phyloP scores from a whole-genome alignment of 2,329 filamentous ascomycete genomes.

The Gyromitra esculenta region DNA sequence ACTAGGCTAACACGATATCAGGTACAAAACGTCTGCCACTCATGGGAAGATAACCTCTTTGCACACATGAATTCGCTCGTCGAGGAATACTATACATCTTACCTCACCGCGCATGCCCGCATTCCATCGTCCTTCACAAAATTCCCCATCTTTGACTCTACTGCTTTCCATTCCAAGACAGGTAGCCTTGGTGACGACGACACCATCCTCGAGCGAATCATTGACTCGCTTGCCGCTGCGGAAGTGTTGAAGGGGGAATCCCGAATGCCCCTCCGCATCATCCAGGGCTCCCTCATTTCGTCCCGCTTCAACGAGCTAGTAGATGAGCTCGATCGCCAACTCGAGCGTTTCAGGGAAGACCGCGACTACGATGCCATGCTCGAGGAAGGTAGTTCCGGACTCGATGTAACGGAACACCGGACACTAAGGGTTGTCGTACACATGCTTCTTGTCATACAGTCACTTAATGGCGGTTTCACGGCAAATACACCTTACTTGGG shows the following conservation, averaged over 20 bases:
- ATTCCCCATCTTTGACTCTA: constrained; percentile 72
- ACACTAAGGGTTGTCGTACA: constrained; percentile 74
- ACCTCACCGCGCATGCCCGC: constrained; percentile 68
- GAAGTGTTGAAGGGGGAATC: constrained; percentile 67
- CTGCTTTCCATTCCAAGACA: constrained; percentile 70
- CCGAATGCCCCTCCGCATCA: constrained; percentile 73
- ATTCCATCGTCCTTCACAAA: constrained; percentile 67
- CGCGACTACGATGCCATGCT: constrained; percentile 63
- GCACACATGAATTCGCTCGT: constrained; percentile 87
- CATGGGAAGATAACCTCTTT: constrained; percentile 88
- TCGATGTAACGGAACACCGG: constrained; percentile 60
- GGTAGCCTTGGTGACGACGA: constrained; percentile 64
- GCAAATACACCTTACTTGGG: constrained; percentile 60
- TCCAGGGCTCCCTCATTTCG: constrained; percentile 79
- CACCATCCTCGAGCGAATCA: constrained; percentile 63
- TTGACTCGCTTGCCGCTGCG: constrained; percentile 62
- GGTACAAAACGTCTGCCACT: constrained; percentile 69
- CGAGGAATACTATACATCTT: constrained; percentile 80
- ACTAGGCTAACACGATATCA: constrained; percentile 24
- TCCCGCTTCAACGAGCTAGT: constrained; percentile 55
- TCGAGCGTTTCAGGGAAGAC: constrained; percentile 62
- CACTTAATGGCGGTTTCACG: constrained; percentile 66
- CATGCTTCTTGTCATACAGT: constrained; percentile 74
- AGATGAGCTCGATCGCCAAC: constrained; percentile 54
- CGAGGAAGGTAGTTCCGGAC: constrained; percentile 63